phyloP scores from a whole-genome alignment of 306 rosid genomes.

The Phaseolus lunatus region DNA sequence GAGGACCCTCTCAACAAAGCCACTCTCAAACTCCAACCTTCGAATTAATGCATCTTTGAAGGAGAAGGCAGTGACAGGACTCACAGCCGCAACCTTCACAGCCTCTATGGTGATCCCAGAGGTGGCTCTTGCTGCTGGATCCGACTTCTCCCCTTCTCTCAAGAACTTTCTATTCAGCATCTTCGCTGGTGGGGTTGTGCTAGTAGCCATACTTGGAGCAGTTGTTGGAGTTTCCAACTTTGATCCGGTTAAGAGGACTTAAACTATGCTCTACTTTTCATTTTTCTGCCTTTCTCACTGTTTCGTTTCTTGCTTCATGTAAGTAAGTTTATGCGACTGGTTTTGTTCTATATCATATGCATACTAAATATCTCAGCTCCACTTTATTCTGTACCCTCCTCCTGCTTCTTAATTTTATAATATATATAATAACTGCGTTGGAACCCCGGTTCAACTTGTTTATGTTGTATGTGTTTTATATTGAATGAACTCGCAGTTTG shows the following conservation, averaged over 20 bases:
- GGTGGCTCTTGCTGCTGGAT: constrained; percentile 75
- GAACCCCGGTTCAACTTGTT: background rate
- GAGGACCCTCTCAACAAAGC: constrained; percentile 29
- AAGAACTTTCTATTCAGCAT: constrained; percentile 79
- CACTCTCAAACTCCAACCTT: constrained; percentile 49
- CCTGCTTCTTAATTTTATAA: background rate
- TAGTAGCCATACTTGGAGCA: constrained; percentile 63
- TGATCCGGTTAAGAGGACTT: constrained; percentile 49
- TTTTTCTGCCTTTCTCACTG: constrained; percentile 5
- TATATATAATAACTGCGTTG: background rate
- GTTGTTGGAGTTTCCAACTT: constrained; percentile 55
- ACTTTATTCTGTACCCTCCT: background rate
- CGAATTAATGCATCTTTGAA: constrained; percentile 64
- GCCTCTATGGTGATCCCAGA: constrained; percentile 79
- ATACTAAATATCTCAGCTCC: constrained; percentile 7
- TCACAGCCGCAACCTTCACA: constrained; percentile 69
- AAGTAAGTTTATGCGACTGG: constrained; percentile 31
- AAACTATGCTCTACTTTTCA: constrained; percentile 17
- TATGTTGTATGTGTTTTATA: background rate
- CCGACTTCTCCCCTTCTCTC: constrained; percentile 70
- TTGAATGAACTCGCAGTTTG: background rate
- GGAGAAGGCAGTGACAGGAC: constrained; percentile 64
- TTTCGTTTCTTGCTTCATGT: constrained; percentile 3
- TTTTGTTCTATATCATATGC: constrained; percentile 1
- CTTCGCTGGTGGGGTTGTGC: constrained; percentile 73